Conservation (phyloP, 2,329 filamentous ascomycete species). For the Calonectria pteridis region DNA sequence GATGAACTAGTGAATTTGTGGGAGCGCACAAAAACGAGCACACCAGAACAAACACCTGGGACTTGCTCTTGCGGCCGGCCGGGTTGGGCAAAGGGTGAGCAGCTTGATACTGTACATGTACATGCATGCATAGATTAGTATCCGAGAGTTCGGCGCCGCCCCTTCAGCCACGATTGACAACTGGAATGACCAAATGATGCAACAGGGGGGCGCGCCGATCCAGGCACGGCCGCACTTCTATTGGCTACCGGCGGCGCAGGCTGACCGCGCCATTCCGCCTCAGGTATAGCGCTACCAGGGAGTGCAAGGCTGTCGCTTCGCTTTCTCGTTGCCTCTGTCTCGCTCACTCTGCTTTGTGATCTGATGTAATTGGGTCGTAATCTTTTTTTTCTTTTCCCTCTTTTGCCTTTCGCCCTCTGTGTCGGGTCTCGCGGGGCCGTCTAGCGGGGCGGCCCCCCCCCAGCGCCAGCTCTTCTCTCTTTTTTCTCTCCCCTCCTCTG, state of each 20-base stretch:
- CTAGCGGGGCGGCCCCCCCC: not conserved
- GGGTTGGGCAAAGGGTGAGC: not conserved
- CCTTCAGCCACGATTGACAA: conserved; percentile 12
- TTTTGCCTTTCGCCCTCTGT: conserved; percentile 6
- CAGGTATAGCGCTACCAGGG: not conserved
- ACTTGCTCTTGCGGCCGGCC: not conserved
- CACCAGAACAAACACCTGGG: not conserved
- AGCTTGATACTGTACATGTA: not conserved
- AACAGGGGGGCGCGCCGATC: not conserved
- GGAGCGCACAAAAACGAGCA: not conserved
- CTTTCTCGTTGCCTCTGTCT: not conserved
- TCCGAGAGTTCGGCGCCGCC: not conserved
- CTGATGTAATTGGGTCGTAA: not conserved
- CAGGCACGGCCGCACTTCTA: conserved; percentile 1
- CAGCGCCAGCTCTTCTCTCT: not conserved
- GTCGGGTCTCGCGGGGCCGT: conserved; percentile 4
- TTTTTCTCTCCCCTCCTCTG: not conserved
- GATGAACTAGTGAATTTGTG: not conserved
- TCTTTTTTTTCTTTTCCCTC: not conserved
- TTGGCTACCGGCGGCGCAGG: not conserved
- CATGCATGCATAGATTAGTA: not conserved
- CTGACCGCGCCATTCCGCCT: not conserved
- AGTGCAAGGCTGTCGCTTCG: conserved; percentile 8
- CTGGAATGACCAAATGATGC: conserved; percentile 11
- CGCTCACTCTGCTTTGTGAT: not conserved